These are phyloP conservation scores for Daldinia vernicosa DNA, from an alignment of 495 filamentous ascomycete genomes.

Conservation along the genomic window DNA sequence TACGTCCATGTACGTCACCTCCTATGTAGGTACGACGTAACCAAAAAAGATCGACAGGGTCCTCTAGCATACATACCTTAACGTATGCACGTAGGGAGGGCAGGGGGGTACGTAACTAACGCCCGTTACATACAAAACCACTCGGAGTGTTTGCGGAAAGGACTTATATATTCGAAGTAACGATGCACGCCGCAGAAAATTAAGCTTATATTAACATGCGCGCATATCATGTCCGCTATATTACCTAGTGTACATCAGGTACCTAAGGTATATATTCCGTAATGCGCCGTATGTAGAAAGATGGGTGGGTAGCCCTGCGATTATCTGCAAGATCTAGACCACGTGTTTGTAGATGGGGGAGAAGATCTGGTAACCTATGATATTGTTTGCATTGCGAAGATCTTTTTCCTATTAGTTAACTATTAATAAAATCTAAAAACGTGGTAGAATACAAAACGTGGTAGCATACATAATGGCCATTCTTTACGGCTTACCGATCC, in stretches of 20 bases:
- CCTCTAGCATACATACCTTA: background rate
- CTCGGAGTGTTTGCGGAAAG: background rate
- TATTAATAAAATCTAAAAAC: background rate
- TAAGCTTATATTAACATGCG: conserved; percentile 3
- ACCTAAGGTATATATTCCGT: background rate
- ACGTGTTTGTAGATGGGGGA: background rate
- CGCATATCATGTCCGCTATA: background rate
- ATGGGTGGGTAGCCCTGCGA: background rate
- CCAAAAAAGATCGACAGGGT: conserved; percentile 26
- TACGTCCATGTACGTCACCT: conserved; percentile 25
- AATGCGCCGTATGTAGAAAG: too few species aligned
- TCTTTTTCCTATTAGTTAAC: background rate
- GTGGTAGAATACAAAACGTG: background rate
- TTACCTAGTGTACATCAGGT: background rate
- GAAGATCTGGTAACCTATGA: background rate
- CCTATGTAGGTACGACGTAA: conserved; percentile 29
- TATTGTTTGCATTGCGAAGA: background rate
- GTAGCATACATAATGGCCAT: too few species aligned
- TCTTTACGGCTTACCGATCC: background rate
- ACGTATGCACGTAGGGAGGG: background rate
- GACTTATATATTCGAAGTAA: background rate
- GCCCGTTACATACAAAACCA: conserved; percentile 7
- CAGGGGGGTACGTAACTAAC: conserved; percentile 20
- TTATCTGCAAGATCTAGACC: background rate
- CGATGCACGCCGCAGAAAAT: background rate